These are phyloP conservation scores for Ceratocystis ficicola DNA, from an alignment of 2,329 filamentous ascomycete species.

Conservation along the genomic window DNA sequence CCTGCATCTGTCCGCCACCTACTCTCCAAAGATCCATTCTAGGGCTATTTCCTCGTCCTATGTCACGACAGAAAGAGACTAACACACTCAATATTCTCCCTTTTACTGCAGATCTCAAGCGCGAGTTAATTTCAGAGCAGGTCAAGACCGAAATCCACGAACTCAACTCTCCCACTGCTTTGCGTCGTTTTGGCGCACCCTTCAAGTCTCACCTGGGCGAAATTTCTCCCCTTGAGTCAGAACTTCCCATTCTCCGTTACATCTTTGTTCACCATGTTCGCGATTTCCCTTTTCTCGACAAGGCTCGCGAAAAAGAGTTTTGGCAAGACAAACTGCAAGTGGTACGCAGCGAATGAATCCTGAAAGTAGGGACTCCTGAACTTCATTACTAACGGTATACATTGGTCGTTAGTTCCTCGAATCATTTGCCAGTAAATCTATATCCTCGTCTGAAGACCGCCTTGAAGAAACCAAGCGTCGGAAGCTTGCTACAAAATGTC, in stretches of 20 bases:
- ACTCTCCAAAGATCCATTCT: neutral
- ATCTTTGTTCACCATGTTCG: slow-evolving; percentile 97
- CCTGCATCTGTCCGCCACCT: neutral
- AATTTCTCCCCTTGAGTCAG: slow-evolving; percentile 83
- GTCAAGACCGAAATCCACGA: slow-evolving; percentile 83
- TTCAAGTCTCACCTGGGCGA: slow-evolving; percentile 90
- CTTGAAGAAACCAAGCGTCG: slow-evolving; percentile 90
- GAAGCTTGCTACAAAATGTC: slow-evolving; percentile 83
- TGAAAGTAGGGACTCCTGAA: neutral
- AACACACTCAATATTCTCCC: slow-evolving; percentile 3
- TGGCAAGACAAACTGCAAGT: slow-evolving; percentile 98
- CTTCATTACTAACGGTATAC: neutral
- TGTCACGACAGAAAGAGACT: neutral
- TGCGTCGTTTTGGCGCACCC: slow-evolving; percentile 88
- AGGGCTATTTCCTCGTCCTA: no score
- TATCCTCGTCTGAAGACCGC: slow-evolving; percentile 91
- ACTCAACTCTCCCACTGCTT: slow-evolving; percentile 84
- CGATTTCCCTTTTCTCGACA: slow-evolving; percentile 94
- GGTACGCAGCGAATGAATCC: slow-evolving; percentile 41
- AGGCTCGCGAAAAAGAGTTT: slow-evolving; percentile 96
- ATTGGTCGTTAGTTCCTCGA: slow-evolving; percentile 63
- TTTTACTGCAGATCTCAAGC: slow-evolving; percentile 63
- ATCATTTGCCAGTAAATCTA: slow-evolving; percentile 92
- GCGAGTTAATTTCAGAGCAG: slow-evolving; percentile 84
- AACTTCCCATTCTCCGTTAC: slow-evolving; percentile 83